phyloP scores from a whole-genome alignment of 257 asterid genomes.

The Perilla frutescens region DNA sequence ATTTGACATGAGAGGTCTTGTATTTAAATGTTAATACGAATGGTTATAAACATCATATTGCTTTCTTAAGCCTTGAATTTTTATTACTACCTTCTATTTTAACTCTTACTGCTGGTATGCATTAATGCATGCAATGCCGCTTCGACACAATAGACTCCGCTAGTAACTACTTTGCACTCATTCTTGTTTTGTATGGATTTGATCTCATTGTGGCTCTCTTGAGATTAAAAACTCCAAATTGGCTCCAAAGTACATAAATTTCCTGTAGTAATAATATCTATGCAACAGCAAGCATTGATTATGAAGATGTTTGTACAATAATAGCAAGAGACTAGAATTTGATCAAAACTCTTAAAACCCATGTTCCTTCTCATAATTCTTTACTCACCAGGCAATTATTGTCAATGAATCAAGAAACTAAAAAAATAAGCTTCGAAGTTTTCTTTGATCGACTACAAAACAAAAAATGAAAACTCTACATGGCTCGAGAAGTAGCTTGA shows the following conservation, averaged over 20 bases:
- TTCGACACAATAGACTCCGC: too few species aligned
- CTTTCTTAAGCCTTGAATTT: slow-evolving; percentile 10
- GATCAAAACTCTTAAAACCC: slow-evolving; percentile 6
- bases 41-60: slow-evolving; percentile 16
- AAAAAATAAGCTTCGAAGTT: slow-evolving; percentile 25
- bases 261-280: neutral
- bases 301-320: slow-evolving; percentile 28
- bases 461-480: slow-evolving; percentile 28
- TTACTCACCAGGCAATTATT: slow-evolving; percentile 30
- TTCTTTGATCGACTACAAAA: slow-evolving; percentile 17
- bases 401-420: slow-evolving; percentile 45
- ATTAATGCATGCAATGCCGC: too few species aligned
- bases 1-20: slow-evolving; percentile 35
- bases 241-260: neutral
- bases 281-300: slow-evolving; percentile 8
- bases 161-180: too few species aligned
- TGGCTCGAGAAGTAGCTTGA: slow-evolving; percentile 22
- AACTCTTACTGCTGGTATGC: too few species aligned
- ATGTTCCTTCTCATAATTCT: slow-evolving; percentile 8
- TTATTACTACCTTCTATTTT: neutral
- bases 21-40: slow-evolving; percentile 42
- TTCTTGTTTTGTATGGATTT: too few species aligned
- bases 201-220: too few species aligned
- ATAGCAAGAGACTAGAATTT: slow-evolving; percentile 27
- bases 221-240: neutral